Evolutionary conservation across 768 basidiomycete genomes (phyloP), one percentile per base, ranked within the genome.

Genomic region (Lentinula edodes): DNA sequence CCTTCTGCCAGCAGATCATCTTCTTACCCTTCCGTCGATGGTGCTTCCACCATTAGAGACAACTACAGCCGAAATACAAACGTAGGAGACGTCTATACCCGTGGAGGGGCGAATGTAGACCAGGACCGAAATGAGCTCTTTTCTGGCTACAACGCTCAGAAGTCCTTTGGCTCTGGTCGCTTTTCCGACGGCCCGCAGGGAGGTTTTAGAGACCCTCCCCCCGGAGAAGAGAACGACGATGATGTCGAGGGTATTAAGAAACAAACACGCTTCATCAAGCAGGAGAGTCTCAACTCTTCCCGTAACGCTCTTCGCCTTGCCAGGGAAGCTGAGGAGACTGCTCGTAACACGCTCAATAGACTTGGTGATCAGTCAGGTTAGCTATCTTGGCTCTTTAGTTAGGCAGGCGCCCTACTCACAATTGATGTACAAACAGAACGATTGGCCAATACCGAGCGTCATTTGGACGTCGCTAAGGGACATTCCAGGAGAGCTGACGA

Each of bases 301-400:
- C 79, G 95, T 67, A 98, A 98, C 74, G 96, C 96, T 12, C 80
- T 99, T 56, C 83, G 94, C 46, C 81, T 98, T 71, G 96, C 95
- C 42, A 81, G 89, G n/a, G 95, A 98, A 73, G 94, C 96, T 0
- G 96, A 98, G 73, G 96, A 99, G 73, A 96, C 94, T 10, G 96
- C 91, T 38, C 78, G 90, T 50, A 88, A 87, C 62, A 99, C 96
- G 5, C 70, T 99, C 18, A 76, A 72, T 61, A 90, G 85, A 69
- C 82, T 99, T 7, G 95, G 91, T 9, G 88, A 92, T 67, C 96
- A 99, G 75, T 98, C 95, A 23, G 96, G 96, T 96, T 63, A 32
- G 85, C 71, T 35, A 32, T 35, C 7, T 6, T 34, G n/a, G 34
- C 4, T 15, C 38, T 32, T 58, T 42, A 42, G 61, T 42, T 48